Percentiles rank a stretch among this genome's conserved stretches.
Evolutionary conservation across 805 yeast genomes (phyloP).

Genomic region (Groenewaldozyma tartarivorans): DNA sequence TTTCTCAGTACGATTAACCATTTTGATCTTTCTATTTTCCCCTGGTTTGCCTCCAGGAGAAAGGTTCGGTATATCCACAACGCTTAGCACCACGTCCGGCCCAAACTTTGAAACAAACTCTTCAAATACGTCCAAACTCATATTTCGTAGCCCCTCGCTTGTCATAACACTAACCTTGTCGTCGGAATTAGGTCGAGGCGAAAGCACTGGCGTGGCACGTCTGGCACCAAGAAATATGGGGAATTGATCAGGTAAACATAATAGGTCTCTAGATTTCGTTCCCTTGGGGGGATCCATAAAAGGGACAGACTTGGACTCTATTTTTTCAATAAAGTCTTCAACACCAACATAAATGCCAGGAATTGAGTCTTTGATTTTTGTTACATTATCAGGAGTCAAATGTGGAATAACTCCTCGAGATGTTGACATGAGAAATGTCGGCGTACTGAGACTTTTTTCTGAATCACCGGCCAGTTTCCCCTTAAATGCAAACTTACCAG

Average conservation of each 20-base stretch:
- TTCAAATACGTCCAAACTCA: conserved; percentile 19
- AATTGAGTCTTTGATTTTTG: conserved; percentile 10
- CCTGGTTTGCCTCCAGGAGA: conserved; percentile 26
- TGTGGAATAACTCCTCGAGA: conserved; percentile 34
- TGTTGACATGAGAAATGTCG: conserved; percentile 27
- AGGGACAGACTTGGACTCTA: conserved; percentile 6
- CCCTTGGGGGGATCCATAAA: conserved; percentile 10
- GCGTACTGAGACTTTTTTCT: conserved; percentile 18
- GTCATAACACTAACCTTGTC: conserved; percentile 27
- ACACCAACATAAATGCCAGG: conserved; percentile 24
- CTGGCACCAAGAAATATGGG: conserved; percentile 23
- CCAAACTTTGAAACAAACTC: conserved; percentile 16
- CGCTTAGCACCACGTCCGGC: conserved; percentile 28
- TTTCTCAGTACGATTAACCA: conserved; percentile 25
- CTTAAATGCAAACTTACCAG: too few relatives aligned
- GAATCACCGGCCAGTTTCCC: too few relatives aligned
- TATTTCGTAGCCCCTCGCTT: conserved; percentile 27
- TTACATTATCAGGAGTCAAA: conserved; percentile 32
- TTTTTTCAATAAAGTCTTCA: conserved; percentile 31
- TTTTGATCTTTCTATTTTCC: conserved; percentile 27
- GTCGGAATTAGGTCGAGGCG: conserved; percentile 27
- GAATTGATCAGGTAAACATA: conserved; percentile 22
- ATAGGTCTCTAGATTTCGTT: conserved; percentile 11
- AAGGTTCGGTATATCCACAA: conserved; percentile 26
- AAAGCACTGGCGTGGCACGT: conserved; percentile 24